A percentile compares a stretch with the other conserved stretches of the same genome.
Evolutionary conservation across 345 rosid genomes (phyloP).

Genomic region (Conringia planisiliqua): DNA sequence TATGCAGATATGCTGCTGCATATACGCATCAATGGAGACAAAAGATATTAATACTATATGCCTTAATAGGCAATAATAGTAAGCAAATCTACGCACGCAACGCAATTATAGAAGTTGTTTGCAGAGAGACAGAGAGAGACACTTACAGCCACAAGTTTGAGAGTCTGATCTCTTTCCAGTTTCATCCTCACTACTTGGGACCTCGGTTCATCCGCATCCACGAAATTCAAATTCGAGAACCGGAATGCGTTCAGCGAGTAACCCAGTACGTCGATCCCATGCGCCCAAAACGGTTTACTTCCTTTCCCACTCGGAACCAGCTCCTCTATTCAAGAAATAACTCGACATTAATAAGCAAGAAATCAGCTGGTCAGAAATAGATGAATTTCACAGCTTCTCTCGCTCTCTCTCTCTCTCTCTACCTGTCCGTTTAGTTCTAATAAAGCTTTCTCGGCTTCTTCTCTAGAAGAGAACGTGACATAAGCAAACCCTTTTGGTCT

Average conservation of each 20-base stretch:
- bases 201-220: constrained; percentile 34
- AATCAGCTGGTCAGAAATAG: too few species aligned
- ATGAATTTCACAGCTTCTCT: too few species aligned
- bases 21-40: not conserved
- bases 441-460: constrained; percentile 52
- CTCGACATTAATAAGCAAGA: too few species aligned
- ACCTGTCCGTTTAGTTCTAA: constrained; percentile 59
- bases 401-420: too few species aligned
- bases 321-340: too few species aligned
- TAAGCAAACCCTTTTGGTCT: constrained; percentile 61
- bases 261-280: constrained; percentile 87
- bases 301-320: constrained; percentile 67
- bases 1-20: too few species aligned
- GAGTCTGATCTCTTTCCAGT: constrained; percentile 48
- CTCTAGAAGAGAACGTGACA: constrained; percentile 46
- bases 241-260: constrained; percentile 78
- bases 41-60: not conserved
- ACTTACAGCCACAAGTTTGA: constrained; percentile 53
- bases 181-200: constrained; percentile 58
- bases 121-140: not conserved
- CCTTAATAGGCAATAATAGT: not conserved
- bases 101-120: not conserved
- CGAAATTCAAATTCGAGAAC: constrained; percentile 56
- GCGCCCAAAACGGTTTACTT: constrained; percentile 75
- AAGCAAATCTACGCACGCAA: not conserved